Base-by-base conservation (phyloP, 495 filamentous ascomycete genomes). In the Aspergillus sparsus region DNA sequence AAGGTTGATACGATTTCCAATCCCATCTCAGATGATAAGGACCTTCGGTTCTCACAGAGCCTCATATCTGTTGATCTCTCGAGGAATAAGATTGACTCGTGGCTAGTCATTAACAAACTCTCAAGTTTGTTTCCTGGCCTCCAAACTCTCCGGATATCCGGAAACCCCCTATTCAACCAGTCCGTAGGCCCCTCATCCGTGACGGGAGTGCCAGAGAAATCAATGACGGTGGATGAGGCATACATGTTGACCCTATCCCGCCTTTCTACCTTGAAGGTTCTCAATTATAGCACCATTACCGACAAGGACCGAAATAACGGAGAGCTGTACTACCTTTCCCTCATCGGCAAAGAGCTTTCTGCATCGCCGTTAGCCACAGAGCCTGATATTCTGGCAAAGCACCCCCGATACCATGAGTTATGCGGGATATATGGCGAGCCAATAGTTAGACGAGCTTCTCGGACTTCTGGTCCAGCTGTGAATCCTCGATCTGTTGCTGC, bases 231-330 rank as follows among this genome's bases (percentile, higher is more conserved):
- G 0, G 90, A 94, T 37, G 88, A 92, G 55, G 85, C 88, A 0
- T 93, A 89, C 74, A 96, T 97, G 88, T 81, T 97, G 35, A 91
- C 89, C 3, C 70, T 96, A 6, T 88, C 89, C n/a, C 89, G 92
- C 15, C 74, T 97, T 2, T 76, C 84, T 3, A 71, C 72, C 7
- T 82, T 95, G 11, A 80, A 82, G 34, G 76, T 74, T 0, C 82
- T 98, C 12, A 98, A 98, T 72, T 95, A 88, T 71, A 88, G 85
- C 66, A 78, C 75, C 5, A 89, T 98, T 62, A 84, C 85, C 0
- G 58, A 71, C 1, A 81, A 85, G 44, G 92, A 97, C 62, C 85
- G 94, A 16, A 79, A 81, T 47, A 92, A 98, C 65, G 91, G 90
- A 11, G 94, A 98, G 56, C 87, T 92, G 67, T 98, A 93, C 72